These are phyloP conservation scores for Pisolithus tinctorius DNA, from an alignment of 768 basidiomycete species.

Conservation along the genomic window DNA sequence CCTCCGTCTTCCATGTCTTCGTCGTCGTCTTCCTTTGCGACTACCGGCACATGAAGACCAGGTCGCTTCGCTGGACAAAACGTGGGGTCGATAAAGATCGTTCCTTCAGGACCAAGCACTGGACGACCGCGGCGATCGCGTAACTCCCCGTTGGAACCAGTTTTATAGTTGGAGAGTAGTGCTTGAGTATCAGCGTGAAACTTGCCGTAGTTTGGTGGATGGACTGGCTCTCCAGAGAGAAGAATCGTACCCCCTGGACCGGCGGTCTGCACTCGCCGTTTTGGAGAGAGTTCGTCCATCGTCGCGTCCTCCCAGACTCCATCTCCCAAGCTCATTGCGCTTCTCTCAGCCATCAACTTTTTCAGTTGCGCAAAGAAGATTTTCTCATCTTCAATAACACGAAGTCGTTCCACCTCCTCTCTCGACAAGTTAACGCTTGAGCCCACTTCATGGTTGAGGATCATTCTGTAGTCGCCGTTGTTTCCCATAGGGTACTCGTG, in stretches of 20 bases:
- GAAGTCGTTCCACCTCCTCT: constrained; percentile 2
- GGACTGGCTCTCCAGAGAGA: not conserved
- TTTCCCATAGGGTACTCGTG: constrained; percentile 11
- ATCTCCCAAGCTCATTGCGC: constrained; percentile 4
- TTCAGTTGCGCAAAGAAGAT: constrained; percentile 22
- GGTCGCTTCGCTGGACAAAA: not conserved
- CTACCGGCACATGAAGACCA: not conserved
- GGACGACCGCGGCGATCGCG: constrained; percentile 12
- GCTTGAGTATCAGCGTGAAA: constrained; percentile 1
- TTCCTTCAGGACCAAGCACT: constrained; percentile 15
- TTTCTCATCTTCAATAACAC: not conserved
- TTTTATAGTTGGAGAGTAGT: not conserved
- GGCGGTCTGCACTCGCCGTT: constrained; percentile 4
- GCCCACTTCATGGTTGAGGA: constrained; percentile 18
- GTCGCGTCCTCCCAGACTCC: constrained; percentile 13
- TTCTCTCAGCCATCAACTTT: constrained; percentile 2
- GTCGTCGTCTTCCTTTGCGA: not conserved
- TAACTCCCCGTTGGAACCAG: constrained; percentile 17
- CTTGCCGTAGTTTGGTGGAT: not conserved
- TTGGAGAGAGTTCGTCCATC: not conserved
- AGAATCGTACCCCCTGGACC: constrained; percentile 8
- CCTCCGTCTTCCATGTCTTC: not conserved
- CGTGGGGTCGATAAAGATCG: constrained; percentile 3
- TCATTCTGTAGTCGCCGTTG: constrained; percentile 11
- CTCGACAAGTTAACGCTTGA: constrained; percentile 12